Evolutionary conservation across 495 filamentous ascomycete species (phyloP), one percentile per base, ranked within the genome.

Genomic region (Xylaria bambusicola): DNA sequence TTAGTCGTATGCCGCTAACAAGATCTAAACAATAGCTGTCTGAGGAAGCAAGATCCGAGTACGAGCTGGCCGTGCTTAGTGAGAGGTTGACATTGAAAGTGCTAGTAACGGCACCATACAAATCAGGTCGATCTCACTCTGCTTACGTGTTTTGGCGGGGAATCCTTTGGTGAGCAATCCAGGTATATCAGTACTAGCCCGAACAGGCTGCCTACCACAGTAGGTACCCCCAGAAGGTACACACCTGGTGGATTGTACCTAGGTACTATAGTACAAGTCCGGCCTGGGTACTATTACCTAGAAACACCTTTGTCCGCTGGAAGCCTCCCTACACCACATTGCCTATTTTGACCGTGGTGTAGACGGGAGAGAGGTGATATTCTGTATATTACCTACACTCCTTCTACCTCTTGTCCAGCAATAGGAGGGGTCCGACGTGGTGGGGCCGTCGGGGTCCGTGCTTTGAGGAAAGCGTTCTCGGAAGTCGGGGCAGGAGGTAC

Each of bases 121-220:
- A 38, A 10, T 10, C 29, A n/a, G 31, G 13, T 38, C 36, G 6
- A 47, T 42, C 47, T 51, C 31, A 21, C 40, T 46, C 29, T 40
- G 57, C 57, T 60, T 60, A 60, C 57, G 57, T 60, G 57, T 29
- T 52, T 60, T 21, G 38, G 29, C 40, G 29, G 49, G 57, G 49
- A 49, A 52, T 27, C 15, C 21, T 45, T 23, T 52, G 47, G 44
- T 35, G 17, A 18, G 38, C 15, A 38, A 33, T 13, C 35, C n/a
- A 58, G n/a, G 45, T 58, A 21, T 5, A 44, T 31, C 21, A 20
- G 45, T 23, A 10, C 5, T 20, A 6, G 42, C 42, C 17, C n/a
- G n/a, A 45, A 18, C 8, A 20, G n/a, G n/a, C 10, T 33, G 5
- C 29, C 10, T 33, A 33, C 5, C 29, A 33, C 29, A 33, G 29